These are phyloP conservation scores for Citrus sp. DNA, from an alignment of 345 rosid genomes.

Conservation along the genomic window DNA sequence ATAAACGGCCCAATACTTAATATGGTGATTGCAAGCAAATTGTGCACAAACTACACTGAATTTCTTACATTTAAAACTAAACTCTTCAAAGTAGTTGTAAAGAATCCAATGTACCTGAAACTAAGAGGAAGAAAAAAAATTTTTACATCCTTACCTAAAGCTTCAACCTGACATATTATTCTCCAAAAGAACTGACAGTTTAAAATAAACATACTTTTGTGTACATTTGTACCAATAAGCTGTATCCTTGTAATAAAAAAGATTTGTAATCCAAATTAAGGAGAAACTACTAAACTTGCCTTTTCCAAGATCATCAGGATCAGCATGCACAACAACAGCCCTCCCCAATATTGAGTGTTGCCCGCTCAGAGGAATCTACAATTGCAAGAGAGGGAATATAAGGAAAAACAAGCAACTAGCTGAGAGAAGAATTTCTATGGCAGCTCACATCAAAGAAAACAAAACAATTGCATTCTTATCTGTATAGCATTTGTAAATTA, in stretches of 20 bases:
- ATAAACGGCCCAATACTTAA: neutral
- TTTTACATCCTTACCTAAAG: neutral
- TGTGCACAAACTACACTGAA: neutral
- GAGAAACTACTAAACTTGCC: neutral
- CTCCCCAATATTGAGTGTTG: conserved; percentile 81
- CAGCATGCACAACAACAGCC: conserved; percentile 88
- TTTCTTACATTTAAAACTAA: neutral
- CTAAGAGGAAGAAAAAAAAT: neutral
- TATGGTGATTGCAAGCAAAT: neutral
- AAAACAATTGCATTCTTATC: neutral
- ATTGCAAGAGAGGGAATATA: conserved; percentile 14
- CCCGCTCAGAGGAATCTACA: conserved; percentile 82
- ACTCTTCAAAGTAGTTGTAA: neutral
- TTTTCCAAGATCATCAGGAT: conserved; percentile 92
- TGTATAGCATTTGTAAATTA: neutral
- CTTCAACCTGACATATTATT: neutral
- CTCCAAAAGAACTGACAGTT: neutral
- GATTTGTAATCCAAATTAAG: neutral
- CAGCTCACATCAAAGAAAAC: neutral
- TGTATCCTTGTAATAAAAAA: conserved; percentile 1
- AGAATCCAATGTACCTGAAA: neutral
- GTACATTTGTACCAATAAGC: neutral
- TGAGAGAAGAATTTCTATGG: neutral
- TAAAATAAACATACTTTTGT: neutral
- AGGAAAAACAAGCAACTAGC: neutral